Evolutionary conservation across 2,329 filamentous ascomycete genomes (phyloP).

Genomic region (Ophiosphaerella korrae): DNA sequence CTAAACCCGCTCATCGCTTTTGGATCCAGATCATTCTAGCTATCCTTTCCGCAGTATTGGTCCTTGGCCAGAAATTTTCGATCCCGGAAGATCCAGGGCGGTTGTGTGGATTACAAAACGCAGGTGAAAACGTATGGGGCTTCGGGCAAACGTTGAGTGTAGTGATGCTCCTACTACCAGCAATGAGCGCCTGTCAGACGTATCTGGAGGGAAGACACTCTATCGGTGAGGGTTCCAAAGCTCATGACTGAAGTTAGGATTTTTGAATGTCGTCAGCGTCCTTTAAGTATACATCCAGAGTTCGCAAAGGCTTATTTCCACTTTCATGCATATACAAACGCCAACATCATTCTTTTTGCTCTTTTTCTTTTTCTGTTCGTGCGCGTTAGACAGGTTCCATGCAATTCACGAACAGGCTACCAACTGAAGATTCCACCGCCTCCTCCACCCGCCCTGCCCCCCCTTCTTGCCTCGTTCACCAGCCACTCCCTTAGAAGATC

Average conservation of each 20-base stretch:
- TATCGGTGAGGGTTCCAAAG: slow-evolving; percentile 16
- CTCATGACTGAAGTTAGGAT: neutral
- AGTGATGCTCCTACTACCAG: slow-evolving; percentile 34
- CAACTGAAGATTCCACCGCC: slow-evolving; percentile 50
- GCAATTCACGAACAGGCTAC: slow-evolving; percentile 33
- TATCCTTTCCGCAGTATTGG: slow-evolving; percentile 26
- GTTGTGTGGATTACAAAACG: slow-evolving; percentile 31
- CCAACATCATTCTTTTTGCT: neutral
- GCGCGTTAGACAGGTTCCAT: neutral
- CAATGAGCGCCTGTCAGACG: slow-evolving; percentile 31
- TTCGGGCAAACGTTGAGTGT: slow-evolving; percentile 40
- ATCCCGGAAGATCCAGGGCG: slow-evolving; percentile 17
- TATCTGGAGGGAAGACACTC: slow-evolving; percentile 36
- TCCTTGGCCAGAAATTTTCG: slow-evolving; percentile 37
- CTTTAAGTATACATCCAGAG: too few species aligned
- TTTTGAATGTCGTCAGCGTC: neutral
- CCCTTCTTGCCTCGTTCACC: slow-evolving; percentile 53
- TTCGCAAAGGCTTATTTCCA: too few species aligned
- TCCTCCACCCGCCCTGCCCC: slow-evolving; percentile 52
- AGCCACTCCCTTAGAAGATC: slow-evolving; percentile 55
- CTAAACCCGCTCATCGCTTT: slow-evolving; percentile 36
- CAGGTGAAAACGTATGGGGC: slow-evolving; percentile 35
- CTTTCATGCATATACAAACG: neutral
- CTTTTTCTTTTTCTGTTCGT: neutral
- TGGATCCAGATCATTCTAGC: slow-evolving; percentile 33